Conservation (phyloP, 176 grass and related monocot species). For the Ensete ventricosum region DNA sequence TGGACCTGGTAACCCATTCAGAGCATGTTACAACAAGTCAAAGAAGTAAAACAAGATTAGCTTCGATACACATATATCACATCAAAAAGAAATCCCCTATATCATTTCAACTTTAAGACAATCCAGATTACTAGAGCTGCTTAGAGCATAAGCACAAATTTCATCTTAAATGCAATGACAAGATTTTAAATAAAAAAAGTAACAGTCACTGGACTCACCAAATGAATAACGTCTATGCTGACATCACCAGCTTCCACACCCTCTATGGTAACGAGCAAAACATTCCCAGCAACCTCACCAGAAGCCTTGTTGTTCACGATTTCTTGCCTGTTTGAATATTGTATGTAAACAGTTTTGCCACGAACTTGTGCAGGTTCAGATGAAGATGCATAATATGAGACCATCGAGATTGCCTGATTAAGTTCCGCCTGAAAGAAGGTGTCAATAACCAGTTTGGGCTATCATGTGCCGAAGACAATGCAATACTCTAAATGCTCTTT, state of each 20-base stretch:
- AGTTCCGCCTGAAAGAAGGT: constrained; percentile 57
- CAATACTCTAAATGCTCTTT: not conserved
- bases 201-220: constrained; percentile 37
- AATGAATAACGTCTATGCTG: constrained; percentile 96
- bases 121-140: not conserved
- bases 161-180: not conserved
- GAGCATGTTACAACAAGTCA: constrained; percentile 64
- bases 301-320: constrained; percentile 82
- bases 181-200: not conserved
- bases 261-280: constrained; percentile 89
- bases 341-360: constrained; percentile 93
- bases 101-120: not conserved
- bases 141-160: not conserved
- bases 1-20: constrained; percentile 93
- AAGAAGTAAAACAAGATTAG: constrained; percentile 51
- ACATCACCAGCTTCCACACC: constrained; percentile 69
- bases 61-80: constrained; percentile 4
- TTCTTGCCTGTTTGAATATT: constrained; percentile 94
- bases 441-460: constrained; percentile 9
- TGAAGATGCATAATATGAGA: constrained; percentile 81
- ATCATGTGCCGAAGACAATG: not conserved
- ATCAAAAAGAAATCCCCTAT: not conserved
- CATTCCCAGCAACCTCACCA: constrained; percentile 73
- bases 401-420: constrained; percentile 95
- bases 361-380: constrained; percentile 88